These are phyloP conservation scores for Emergomyces orientalis DNA, from an alignment of 2,329 filamentous ascomycete species.

Conservation along the genomic window DNA sequence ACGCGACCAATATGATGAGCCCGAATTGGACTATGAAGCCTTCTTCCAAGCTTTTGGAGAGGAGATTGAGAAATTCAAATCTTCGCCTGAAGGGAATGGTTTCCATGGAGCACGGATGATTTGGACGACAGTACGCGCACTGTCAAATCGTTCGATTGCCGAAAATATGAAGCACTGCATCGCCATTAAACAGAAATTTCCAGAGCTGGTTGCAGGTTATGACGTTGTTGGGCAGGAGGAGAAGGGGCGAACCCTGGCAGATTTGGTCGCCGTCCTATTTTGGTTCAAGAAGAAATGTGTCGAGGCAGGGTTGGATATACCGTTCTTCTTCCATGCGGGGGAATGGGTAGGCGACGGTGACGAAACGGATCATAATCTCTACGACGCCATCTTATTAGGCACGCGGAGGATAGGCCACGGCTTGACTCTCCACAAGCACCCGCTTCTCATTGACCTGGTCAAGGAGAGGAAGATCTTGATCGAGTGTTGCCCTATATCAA, in stretches of 20 bases:
- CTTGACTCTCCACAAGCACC: constrained; percentile 85
- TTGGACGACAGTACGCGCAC: constrained; percentile 62
- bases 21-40: constrained; percentile 58
- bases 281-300: constrained; percentile 87
- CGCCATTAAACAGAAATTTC: constrained; percentile 55
- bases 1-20: constrained; percentile 52
- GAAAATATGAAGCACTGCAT: constrained; percentile 73
- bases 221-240: constrained; percentile 89
- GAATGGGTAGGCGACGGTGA: constrained; percentile 76
- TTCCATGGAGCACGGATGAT: constrained; percentile 85
- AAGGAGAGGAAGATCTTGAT: constrained; percentile 81
- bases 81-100: constrained; percentile 56
- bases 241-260: constrained; percentile 60
- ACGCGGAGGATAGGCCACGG: constrained; percentile 84
- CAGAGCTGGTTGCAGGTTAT: constrained; percentile 50
- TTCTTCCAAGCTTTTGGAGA: constrained; percentile 67
- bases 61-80: constrained; percentile 67
- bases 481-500: constrained; percentile 87
- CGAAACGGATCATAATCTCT: constrained; percentile 74
- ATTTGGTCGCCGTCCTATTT: constrained; percentile 74
- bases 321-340: constrained; percentile 93
- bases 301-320: constrained; percentile 68
- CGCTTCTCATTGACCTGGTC: constrained; percentile 76
- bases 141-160: neutral
- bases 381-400: constrained; percentile 77